Evolutionary conservation across 2,329 filamentous ascomycete species (phyloP), one percentile per base, ranked within the genome.

Genomic region (Venturia oleaginea): DNA sequence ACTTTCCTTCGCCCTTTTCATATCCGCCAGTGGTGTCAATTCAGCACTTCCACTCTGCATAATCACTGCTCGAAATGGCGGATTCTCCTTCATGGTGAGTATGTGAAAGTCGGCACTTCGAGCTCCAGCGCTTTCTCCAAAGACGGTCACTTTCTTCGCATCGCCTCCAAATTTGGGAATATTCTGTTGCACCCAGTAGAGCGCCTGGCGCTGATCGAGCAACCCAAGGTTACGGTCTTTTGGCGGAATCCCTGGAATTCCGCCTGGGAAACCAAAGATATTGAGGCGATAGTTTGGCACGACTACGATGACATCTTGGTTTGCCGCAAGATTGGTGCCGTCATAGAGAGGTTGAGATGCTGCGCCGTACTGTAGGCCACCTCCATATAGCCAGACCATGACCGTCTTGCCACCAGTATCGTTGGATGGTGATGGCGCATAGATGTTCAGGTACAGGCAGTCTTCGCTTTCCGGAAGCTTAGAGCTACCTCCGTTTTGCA

Each of bases 141-240:
- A 65, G 10, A 64, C 1, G 5, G 73, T 75, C 38, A 76, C 73
- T 55, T 73, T 73, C n/a, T 67, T 63, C 1, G 74, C 72, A 24
- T 73, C 73, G 24, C 75, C 75, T 43, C 75, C 75, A 55, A 76
- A 76, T 1, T 68, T 68, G 30, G 65, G 65, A 38, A 76, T 76
- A 66, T 76, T 75, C 7, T 69, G 66, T 63, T 75, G 73, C 2
- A 75, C 72, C 75, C 75, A 77, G 19, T 75, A 68, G 10, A 77
- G 67, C 32, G 70, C 75, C 17, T 72, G 66, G 10, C 73, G 67
- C 64, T 76, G 75, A 59, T 77, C 75, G 1, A 75, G 67, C 54
- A 75, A 74, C 19, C 75, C 75, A 0, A 75, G 68, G 55, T 76
- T 76, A 34, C 68, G 70, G 15, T 68, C 68, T 3, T 66, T 68